Base-by-base conservation (phyloP, 108 stramenopile species). In the Hondaea fermentalgiana region DNA sequence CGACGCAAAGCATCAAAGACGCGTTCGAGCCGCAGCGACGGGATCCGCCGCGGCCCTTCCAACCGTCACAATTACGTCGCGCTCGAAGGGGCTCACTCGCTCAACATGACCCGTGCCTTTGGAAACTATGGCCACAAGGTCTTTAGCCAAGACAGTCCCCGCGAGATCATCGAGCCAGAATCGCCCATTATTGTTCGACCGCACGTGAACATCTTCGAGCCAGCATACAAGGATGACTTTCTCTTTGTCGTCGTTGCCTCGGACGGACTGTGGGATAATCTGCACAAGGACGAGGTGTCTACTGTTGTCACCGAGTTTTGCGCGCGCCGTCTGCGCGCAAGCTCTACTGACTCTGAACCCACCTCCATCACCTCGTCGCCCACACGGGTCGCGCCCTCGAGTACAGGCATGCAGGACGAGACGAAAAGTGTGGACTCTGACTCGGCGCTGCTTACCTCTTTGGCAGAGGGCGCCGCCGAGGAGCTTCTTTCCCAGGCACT, bases 61-160 rank as follows among this genome's bases (percentile, higher is more conserved):
- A 83, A 45, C 51, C 45, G 76, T 12, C 51, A 53, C 28, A 83
- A 83, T 35, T 83, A 83, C 28, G 76, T 83, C 23, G 76, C 76
- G 45, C 51, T 83, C 25, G 76, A 83, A 83, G 76, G 76, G 12
- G 76, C 76, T 6, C 76, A 83, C 51, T 83, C 76, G 19, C 51
- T 83, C 25, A 83, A 83, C 51, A 83, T 83, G 76, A 83, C 76
- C 10, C 76, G 76, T 12, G 76, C 76, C n/a, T 83, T 83, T 53
- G 76, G 76, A 6, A 83, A 83, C 28, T 83, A 53, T 53, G 76
- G 76, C 10, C 76, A 83, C 76, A 83, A 83, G 51, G 76, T 83
- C 23, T 83, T 83, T 53, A 83, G 49, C n/a, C 49, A 83, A 35
- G 76, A 83, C 28, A 12, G 6, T 6, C 51, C 19, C 3, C 45